Evolutionary conservation across 805 yeast species (phyloP), one percentile per base, ranked within the genome.

Genomic region (Ogataea saltuana): DNA sequence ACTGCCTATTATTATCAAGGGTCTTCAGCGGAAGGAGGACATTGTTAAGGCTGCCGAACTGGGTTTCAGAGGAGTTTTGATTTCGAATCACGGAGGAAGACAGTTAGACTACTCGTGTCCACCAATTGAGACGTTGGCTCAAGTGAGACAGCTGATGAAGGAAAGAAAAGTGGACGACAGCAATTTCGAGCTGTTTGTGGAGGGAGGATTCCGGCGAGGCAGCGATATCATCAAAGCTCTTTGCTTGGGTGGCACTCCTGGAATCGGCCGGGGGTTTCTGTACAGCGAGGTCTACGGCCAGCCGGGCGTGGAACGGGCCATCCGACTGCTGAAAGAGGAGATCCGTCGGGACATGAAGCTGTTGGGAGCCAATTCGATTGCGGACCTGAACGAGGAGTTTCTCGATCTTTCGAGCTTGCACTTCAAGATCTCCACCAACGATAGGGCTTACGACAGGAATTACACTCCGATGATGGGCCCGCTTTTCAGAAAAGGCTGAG

Each of bases 251-350:
- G 77, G 74, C 1, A 68, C 42, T 6, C 81, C 78, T 3, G 93
- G 93, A 1, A 62, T 86, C 29, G 90, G 93, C 4, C 71, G 91
- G 44, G 88, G 90, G 2, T 81, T 85, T 61, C 60, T 85, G 25
- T 85, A 83, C 57, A 88, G 89, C 28, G 78, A 84, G 80, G 74
- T 85, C 15, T 86, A 85, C 53, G 93, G 95, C 3, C 86, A 78
- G 50, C 78, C 67, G 5, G 95, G 95, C n/a, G 88, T 83, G 10
- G 61, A 59, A 27, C 74, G 74, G 46, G 84, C 88, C 11, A 73
- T 83, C 37, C 78, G 75, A 46, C 67, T 82, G 3, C 66, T 83
- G 56, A 71, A 75, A 45, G 74, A 69, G 27, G 88, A 83, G 53
- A 68, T 83, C 60, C 61, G 64, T 33, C 73, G 78, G 65, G 76